Evolutionary conservation across 1,284 basidiomycete species (phyloP).

Genomic region (Papiliotrema flavescens): DNA sequence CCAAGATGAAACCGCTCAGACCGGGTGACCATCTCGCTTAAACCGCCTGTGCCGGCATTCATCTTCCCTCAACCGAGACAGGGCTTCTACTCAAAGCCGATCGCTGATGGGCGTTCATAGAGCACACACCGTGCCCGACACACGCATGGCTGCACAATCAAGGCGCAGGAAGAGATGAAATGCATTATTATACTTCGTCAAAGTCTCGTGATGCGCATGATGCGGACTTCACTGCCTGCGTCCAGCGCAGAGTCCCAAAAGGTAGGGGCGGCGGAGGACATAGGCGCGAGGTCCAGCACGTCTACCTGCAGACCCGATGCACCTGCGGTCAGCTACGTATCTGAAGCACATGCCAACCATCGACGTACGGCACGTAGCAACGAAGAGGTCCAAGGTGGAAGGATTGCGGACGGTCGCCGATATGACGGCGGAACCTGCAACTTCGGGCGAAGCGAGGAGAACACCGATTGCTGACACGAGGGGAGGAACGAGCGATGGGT

Average conservation of each 20-base stretch:
- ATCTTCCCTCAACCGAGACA: neutral
- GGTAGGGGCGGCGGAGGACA: slow-evolving; percentile 21
- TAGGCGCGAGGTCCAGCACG: slow-evolving; percentile 21
- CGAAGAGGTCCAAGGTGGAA: slow-evolving; percentile 41
- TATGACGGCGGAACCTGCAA: slow-evolving; percentile 25
- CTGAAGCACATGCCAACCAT: neutral
- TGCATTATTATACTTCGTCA: neutral
- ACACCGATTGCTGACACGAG: slow-evolving; percentile 37
- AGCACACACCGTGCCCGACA: no score
- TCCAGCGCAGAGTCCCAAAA: slow-evolving; percentile 46
- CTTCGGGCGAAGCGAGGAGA: slow-evolving; percentile 17
- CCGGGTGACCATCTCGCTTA: no score
- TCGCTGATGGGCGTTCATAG: no score
- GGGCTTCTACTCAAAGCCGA: no score
- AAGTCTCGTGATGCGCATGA: slow-evolving; percentile 25
- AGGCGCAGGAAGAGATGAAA: no score
- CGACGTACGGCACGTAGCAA: slow-evolving; percentile 29
- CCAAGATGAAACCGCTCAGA: no score
- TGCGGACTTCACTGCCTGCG: slow-evolving; percentile 28
- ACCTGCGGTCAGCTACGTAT: neutral
- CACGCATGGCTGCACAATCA: no score
- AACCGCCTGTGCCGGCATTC: neutral
- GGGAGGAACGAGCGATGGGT: slow-evolving; percentile 44
- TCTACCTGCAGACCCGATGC: slow-evolving; percentile 4
- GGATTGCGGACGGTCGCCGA: slow-evolving; percentile 49